These are phyloP conservation scores for Suhomyces coccinellae DNA, from an alignment of 1,139 yeast genomes.

Conservation along the genomic window DNA sequence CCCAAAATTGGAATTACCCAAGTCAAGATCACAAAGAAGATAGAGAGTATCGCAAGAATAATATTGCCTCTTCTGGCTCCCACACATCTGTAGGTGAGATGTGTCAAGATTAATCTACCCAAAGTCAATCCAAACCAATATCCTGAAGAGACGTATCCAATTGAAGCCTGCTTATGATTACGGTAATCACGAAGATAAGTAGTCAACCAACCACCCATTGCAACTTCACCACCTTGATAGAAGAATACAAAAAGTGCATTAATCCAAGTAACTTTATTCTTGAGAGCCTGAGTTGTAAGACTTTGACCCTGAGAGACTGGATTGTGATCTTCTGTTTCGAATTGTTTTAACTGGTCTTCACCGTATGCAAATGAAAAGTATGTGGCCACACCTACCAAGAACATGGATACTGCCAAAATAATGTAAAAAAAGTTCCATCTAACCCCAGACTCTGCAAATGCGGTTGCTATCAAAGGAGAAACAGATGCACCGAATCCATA, in stretches of 20 bases:
- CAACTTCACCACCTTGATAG: conserved; percentile 70
- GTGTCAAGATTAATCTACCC: conserved; percentile 54
- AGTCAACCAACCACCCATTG: conserved; percentile 72
- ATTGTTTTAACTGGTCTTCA: conserved; percentile 15
- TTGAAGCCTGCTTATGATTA: conserved; percentile 41
- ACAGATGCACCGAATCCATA: conserved; percentile 25
- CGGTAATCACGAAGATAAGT: conserved; percentile 61
- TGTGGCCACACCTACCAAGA: conserved; percentile 10
- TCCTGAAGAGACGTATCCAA: conserved; percentile 70
- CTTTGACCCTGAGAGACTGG: background rate
- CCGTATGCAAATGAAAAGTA: conserved; percentile 16
- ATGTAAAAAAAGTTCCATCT: conserved; percentile 21
- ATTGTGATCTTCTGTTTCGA: conserved; percentile 4
- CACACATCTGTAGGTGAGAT: conserved; percentile 37
- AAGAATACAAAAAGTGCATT: conserved; percentile 54
- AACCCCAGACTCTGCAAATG: conserved; percentile 16
- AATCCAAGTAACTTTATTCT: conserved; percentile 52
- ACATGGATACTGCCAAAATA: conserved; percentile 17
- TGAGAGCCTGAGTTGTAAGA: conserved; percentile 31
- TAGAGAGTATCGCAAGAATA: conserved; percentile 32
- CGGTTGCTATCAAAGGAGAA: conserved; percentile 27
- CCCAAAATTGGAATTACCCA: conserved; percentile 44
- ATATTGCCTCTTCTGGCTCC: conserved; percentile 54
- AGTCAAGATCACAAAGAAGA: conserved; percentile 39
- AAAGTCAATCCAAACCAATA: conserved; percentile 71